Evolutionary conservation across 176 grass and related monocot genomes (phyloP), one percentile per base, ranked within the genome.

Genomic region (Tillandsia leiboldiana): DNA sequence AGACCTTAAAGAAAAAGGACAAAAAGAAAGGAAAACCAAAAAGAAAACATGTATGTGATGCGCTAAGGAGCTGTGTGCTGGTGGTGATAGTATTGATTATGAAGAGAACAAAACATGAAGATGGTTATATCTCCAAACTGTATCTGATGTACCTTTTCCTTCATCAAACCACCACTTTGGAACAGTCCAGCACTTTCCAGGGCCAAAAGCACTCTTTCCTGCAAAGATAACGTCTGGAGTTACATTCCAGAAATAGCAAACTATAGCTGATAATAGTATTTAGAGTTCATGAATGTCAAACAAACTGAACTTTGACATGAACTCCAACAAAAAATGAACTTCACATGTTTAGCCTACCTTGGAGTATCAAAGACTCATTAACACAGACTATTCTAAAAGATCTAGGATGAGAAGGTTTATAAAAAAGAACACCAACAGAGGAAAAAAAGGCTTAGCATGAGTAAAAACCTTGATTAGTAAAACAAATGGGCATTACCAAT

Each of bases 101-200:
- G 20, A 29, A 26, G 26, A 54, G 26, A 54, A 70, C 27, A 70
- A 29, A 70, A 17, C 17, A n/a, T 18, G 22, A 4, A 13, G 51
- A 50, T 49, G 13, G 22, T 58, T 51, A 17, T 49, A 59, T 28
- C 18, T 61, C 51, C 53, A 27, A 8, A 64, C 68, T 28, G 9
- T 22, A 56, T 66, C 1, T 49, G 26, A 3, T 22, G 72, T 80
- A 99, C 94, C 94, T 99, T 99, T 49, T 99, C 94, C 79, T 99
- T 86, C 72, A 88, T 83, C 82, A 93, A 80, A 56, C 77, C 75
- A 73, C 87, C 82, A n/a, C 49, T 33, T 9, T 20, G 78, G 48
- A 99, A 99, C 79, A 99, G 67, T 49, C 94, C 94, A 53, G 90
- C 80, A 63, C 26, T 80, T 77, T 99, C 87, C 64, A 99, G 70